phyloP scores from a whole-genome alignment of 1,284 basidiomycete genomes.

The Microbotryum lychnidis-dioicae region DNA sequence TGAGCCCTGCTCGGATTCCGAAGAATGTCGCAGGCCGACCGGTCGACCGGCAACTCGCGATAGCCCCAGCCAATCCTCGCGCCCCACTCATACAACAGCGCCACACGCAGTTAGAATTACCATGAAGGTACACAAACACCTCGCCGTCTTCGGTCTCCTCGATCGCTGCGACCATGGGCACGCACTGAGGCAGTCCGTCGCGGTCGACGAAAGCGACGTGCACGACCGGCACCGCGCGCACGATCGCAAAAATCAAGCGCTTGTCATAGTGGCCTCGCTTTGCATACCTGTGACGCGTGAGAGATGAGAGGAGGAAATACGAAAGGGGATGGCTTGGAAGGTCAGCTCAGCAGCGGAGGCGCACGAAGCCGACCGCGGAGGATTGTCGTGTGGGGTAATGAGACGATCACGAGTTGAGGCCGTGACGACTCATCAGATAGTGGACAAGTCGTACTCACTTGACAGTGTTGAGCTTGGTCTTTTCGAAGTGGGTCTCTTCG shows the following conservation, averaged over 20 bases:
- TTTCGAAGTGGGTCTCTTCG: constrained; percentile 5
- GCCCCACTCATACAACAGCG: neutral
- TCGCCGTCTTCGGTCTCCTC: constrained; percentile 32
- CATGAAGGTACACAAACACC: constrained; percentile 32
- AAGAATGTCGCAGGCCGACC: too few species aligned
- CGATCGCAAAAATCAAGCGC: constrained; percentile 26
- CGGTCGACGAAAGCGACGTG: constrained; percentile 34
- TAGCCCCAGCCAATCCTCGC: too few species aligned
- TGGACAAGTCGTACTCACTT: neutral
- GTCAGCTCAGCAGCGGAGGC: neutral
- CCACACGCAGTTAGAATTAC: constrained; percentile 7
- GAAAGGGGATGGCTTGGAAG: neutral
- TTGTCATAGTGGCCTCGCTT: constrained; percentile 12
- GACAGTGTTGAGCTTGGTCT: constrained; percentile 6
- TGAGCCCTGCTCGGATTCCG: too few species aligned
- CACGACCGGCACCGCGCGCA: constrained; percentile 31
- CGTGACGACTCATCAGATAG: too few species aligned
- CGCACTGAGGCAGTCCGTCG: constrained; percentile 34
- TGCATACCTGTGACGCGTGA: neutral
- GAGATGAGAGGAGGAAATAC: neutral
- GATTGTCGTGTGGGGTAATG: too few species aligned
- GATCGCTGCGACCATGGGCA: constrained; percentile 36
- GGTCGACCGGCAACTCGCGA: too few species aligned
- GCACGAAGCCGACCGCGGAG: neutral
- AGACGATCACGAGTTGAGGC: too few species aligned